phyloP scores from a whole-genome alignment of 352 stramenopile genomes.

The Lagenidium sp. region DNA sequence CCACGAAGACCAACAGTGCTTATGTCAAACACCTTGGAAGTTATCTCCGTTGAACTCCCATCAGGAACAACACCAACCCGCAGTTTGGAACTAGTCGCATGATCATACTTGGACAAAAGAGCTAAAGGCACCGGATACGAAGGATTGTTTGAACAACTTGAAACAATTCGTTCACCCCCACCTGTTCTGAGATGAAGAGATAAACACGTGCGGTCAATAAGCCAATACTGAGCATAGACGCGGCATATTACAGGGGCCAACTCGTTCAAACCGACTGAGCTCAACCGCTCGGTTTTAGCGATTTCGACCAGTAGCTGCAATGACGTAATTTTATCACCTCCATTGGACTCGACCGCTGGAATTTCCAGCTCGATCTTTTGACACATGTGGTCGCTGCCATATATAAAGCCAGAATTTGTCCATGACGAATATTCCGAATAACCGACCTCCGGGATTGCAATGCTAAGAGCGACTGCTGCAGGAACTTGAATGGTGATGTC shows the following conservation, averaged over 20 bases:
- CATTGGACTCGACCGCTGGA: too few species aligned
- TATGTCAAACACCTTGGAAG: slow-evolving; percentile 72
- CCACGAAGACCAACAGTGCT: slow-evolving; percentile 66
- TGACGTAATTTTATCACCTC: too few species aligned
- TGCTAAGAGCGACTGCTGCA: slow-evolving; percentile 57
- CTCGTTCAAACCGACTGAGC: slow-evolving; percentile 10
- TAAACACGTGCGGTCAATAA: slow-evolving; percentile 73
- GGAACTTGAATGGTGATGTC: slow-evolving; percentile 28
- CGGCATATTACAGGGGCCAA: slow-evolving; percentile 52
- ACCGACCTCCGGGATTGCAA: slow-evolving; percentile 58
- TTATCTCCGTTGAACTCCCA: slow-evolving; percentile 30
- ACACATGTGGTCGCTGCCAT: slow-evolving; percentile 51
- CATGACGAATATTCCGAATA: slow-evolving; percentile 42
- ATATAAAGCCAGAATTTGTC: slow-evolving; percentile 53
- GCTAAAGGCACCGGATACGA: slow-evolving; percentile 47
- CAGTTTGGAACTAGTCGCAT: too few species aligned
- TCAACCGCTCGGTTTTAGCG: too few species aligned
- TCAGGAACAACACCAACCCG: slow-evolving; percentile 50
- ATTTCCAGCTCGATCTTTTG: slow-evolving; percentile 61
- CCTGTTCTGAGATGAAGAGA: slow-evolving; percentile 61
- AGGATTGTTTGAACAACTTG: slow-evolving; percentile 11
- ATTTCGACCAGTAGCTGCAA: too few species aligned
- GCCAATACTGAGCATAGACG: slow-evolving; percentile 79
- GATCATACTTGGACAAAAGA: too few species aligned
- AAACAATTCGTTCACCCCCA: slow-evolving; percentile 39